These are phyloP conservation scores for Linanthus parryae DNA, from an alignment of 148 eudicot genomes.

Conservation along the genomic window DNA sequence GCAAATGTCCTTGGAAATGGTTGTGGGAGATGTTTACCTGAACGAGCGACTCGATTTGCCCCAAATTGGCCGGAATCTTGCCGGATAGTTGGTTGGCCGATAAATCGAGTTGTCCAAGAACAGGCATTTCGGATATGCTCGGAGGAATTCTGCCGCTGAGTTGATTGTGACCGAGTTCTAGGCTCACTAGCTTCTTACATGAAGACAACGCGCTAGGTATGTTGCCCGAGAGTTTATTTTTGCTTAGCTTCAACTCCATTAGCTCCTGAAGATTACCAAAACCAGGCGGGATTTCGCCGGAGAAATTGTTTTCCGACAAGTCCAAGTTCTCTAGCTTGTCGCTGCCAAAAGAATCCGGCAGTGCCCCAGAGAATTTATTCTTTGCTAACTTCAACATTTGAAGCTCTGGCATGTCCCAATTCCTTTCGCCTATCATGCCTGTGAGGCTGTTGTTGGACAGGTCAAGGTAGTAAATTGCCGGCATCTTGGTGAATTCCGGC, in stretches of 20 bases:
- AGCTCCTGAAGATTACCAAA: conserved; percentile 44
- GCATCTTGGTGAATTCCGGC: conserved; percentile 38
- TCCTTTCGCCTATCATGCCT: conserved; percentile 28
- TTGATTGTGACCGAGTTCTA: conserved; percentile 64
- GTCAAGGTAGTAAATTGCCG: conserved; percentile 62
- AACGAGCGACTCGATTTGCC: conserved; percentile 51
- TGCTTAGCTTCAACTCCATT: conserved; percentile 35
- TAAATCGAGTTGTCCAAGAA: conserved; percentile 71
- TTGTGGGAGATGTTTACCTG: conserved; percentile 69
- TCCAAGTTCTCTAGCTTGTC: conserved; percentile 59
- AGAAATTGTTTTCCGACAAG: conserved; percentile 53
- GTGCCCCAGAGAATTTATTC: conserved; percentile 43
- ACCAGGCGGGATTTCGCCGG: conserved; percentile 38
- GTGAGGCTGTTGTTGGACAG: conserved; percentile 51
- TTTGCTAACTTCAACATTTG: conserved; percentile 73
- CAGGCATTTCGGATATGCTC: conserved; percentile 54
- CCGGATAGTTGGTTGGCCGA: conserved; percentile 63
- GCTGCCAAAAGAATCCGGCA: conserved; percentile 55
- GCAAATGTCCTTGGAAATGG: conserved; percentile 52
- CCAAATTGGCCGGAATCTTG: conserved; percentile 50
- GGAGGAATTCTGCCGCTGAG: conserved; percentile 55
- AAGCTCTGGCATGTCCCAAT: conserved; percentile 66
- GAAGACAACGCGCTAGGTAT: conserved; percentile 53
- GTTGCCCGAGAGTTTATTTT: conserved; percentile 40
- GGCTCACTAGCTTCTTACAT: conserved; percentile 57